Base-by-base conservation (phyloP, 176 grass and related monocot species). In the Calamus simplicifolius region DNA sequence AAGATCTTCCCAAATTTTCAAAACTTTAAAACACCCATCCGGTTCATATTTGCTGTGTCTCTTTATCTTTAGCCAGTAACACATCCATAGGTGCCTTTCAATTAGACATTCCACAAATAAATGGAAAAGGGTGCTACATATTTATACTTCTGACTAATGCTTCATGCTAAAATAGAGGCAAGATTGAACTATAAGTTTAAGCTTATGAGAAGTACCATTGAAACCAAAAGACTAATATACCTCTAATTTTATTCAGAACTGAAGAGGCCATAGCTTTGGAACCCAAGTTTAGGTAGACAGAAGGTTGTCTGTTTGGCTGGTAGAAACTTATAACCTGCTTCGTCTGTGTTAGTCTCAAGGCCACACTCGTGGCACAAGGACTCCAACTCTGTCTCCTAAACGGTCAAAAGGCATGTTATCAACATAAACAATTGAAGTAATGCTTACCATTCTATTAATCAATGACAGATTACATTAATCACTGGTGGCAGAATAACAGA, bases 221-320 rank as follows among this genome's bases (percentile, higher is more conserved):
- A 12, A 43, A 43, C 5, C 31, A 38, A 38, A 8, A 43, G 8
- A 43, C 35, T 43, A 13, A 43, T 0, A 43, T 43, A 43, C 69
- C 64, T 73, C 82, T 61, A 58, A 16, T 58, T 57, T 57, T 77
- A 64, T 49, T 58, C 59, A 54, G 72, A 27, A 35, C 70, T 25
- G 21, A 58, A 75, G 73, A 73, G 72, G 69, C 73, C 61, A 30
- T 27, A 73, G 75, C 61, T 81, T 28, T 2, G 75, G 30, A 78
- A 54, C 15, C 74, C 74, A 55, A 29, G 58, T 69, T 66, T 64
- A 13, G 80, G 78, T 70, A 88, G 51, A 58, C 29, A 60, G 68
- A 91, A 88, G 56, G 56, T 85, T 66, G 75, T 70, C 69, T 97
- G 92, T 78, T 91, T 97, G 61, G 72, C 79, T 66, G 76, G 78